Base-by-base conservation (phyloP, 306 rosid genomes). In the Chamaecrista fasciculata region DNA sequence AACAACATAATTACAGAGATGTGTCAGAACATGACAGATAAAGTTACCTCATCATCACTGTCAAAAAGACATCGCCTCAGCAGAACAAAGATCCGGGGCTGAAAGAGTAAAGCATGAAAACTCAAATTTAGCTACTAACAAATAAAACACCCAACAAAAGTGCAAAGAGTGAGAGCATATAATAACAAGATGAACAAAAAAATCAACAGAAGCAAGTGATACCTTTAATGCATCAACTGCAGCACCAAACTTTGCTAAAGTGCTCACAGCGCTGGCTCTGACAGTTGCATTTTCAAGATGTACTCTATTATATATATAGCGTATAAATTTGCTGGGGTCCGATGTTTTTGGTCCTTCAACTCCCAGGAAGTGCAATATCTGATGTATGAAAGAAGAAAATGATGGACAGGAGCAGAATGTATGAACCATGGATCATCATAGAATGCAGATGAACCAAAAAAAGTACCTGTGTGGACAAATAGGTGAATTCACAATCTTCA, bases 241-340 rank as follows among this genome's bases (percentile, higher is more conserved):
- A 67, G 96, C 97, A 65, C 96, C 99, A 82, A 94, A 94, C 88
- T 87, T 91, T 55, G 99, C 99, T 76, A 94, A 78, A 53, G 99
- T 94, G 89, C 99, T 94, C 65, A 94, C 97, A 26, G 99, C 99
- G 78, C 97, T 78, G 55, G 99, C 97, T 73, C 99, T 82, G 34
- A 94, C 99, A 63, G 99, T 94, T 16, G 97, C 95, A 84, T 94
- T 94, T 79, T 94, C 99, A 78, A 94, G 99, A 88, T 94, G 99
- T 33, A 94, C 97, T 66, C 99, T 84, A 61, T 94, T 94, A 81
- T 91, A 94, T 62, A 94, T 94, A 69, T 91, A 94, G 14, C 97
- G 90, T 63, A 91, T 94, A 66, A 90, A 94, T 80, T 94, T 94
- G 91, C 97, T 85, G 59, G 99, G 97, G 81, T 94, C 99, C 14